Conservation (phyloP, 2,329 filamentous ascomycete species). For the Colletotrichum sojae region DNA sequence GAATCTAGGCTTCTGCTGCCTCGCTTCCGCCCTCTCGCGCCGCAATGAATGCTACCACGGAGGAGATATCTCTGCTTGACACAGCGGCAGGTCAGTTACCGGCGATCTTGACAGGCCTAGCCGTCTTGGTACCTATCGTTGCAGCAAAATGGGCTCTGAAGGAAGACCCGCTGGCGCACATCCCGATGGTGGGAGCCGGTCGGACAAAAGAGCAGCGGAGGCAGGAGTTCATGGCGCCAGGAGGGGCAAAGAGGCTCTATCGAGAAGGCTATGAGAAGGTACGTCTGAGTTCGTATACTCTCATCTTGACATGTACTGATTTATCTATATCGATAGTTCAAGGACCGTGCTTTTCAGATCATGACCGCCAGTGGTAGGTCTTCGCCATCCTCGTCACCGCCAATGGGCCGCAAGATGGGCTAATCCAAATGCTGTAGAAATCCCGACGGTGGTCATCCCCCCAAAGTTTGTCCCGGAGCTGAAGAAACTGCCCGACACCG, state of each 20-base stretch:
- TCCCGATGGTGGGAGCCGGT: constrained; percentile 1
- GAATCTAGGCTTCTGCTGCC: neutral
- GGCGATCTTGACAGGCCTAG: neutral
- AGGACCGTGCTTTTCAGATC: neutral
- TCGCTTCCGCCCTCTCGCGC: no score
- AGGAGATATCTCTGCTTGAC: neutral
- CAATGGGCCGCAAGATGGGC: neutral
- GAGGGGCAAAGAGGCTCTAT: constrained; percentile 5
- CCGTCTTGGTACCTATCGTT: neutral
- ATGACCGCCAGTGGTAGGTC: neutral
- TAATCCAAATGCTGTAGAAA: neutral
- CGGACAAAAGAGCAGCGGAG: constrained; percentile 10
- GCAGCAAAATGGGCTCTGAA: constrained; percentile 3
- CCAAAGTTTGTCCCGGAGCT: constrained; percentile 3
- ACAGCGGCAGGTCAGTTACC: neutral
- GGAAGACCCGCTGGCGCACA: neutral
- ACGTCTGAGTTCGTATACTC: neutral
- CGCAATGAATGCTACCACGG: neutral
- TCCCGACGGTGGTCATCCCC: constrained; percentile 1
- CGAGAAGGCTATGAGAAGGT: neutral
- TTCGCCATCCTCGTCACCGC: neutral
- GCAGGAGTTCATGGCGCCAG: constrained; percentile 5
- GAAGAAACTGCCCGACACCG: constrained; percentile 8
- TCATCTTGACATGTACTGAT: neutral
- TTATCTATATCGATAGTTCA: neutral